phyloP scores from a whole-genome alignment of 2,329 filamentous ascomycete species.

The Stemphylium lycopersici region DNA sequence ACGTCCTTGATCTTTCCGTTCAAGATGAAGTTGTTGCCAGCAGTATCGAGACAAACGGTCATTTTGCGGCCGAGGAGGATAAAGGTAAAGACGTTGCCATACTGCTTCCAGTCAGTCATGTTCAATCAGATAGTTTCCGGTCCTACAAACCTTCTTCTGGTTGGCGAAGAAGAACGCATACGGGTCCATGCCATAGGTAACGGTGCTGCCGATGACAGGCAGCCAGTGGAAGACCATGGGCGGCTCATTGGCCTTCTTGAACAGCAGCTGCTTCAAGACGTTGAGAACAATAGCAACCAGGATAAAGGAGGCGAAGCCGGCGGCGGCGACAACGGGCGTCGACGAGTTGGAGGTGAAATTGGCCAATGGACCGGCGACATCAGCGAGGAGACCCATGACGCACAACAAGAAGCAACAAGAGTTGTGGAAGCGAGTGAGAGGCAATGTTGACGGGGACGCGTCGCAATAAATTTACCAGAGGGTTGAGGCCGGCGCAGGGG shows the following conservation, averaged over 20 bases:
- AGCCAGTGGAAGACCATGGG: slow-evolving; percentile 70
- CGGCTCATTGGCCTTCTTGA: slow-evolving; percentile 75
- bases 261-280: slow-evolving; percentile 77
- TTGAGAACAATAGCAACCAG: slow-evolving; percentile 72
- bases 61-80: slow-evolving; percentile 87
- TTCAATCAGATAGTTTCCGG: slow-evolving; percentile 1
- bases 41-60: slow-evolving; percentile 80
- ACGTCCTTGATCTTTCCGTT: slow-evolving; percentile 91
- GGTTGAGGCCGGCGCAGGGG: slow-evolving; percentile 25
- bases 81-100: slow-evolving; percentile 90
- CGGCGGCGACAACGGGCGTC: slow-evolving; percentile 53
- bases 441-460: slow-evolving; percentile 22
- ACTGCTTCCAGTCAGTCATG: slow-evolving; percentile 56
- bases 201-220: slow-evolving; percentile 82
- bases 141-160: slow-evolving; percentile 69
- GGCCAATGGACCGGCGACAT: slow-evolving; percentile 57
- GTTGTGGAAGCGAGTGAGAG: slow-evolving; percentile 2
- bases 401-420: slow-evolving; percentile 10
- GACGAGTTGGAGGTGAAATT: slow-evolving; percentile 49
- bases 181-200: slow-evolving; percentile 94
- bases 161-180: slow-evolving; percentile 80
- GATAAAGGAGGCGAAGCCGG: slow-evolving; percentile 57
- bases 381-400: slow-evolving; percentile 60
- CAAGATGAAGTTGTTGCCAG: slow-evolving; percentile 88
- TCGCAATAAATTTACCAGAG: slow-evolving; percentile 38